Conservation (phyloP, 2,329 filamentous ascomycete genomes). For the Apiospora phragmitis region DNA sequence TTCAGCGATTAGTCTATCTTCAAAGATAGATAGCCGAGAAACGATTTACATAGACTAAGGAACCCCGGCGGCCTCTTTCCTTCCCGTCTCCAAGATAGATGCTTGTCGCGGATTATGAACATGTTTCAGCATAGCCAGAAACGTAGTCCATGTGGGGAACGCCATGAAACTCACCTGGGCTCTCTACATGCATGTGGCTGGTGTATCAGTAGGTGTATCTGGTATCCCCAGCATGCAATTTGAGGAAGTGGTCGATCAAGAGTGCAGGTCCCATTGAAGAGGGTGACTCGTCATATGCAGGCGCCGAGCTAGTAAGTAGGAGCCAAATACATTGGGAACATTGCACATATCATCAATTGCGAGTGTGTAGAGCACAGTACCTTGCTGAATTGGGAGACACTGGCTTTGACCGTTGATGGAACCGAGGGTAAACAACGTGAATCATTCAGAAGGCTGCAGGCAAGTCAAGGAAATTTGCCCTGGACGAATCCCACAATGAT, state of each 20-base stretch:
- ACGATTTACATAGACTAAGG: neutral
- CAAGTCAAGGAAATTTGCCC: neutral
- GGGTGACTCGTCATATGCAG: conserved; percentile 1
- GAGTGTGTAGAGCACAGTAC: neutral
- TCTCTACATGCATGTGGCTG: neutral
- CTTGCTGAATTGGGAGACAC: neutral
- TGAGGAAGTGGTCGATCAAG: neutral
- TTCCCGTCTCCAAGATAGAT: neutral
- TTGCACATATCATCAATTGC: neutral
- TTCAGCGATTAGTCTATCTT: neutral
- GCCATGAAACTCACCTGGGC: conserved; percentile 2
- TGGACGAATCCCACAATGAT: neutral
- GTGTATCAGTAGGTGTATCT: neutral
- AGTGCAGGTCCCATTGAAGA: neutral
- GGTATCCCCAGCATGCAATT: conserved; percentile 1
- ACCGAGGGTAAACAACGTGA: neutral
- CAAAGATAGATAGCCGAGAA: neutral
- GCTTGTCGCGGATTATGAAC: neutral
- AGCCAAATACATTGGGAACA: neutral
- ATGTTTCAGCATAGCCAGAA: conserved; percentile 8
- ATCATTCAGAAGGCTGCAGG: neutral
- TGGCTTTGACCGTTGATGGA: neutral
- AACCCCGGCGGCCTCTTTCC: neutral
- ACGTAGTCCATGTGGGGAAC: conserved; percentile 3
- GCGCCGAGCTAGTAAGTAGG: neutral